Percentiles rank a stretch among this genome's conserved stretches.
Evolutionary conservation across 495 filamentous ascomycete species (phyloP).

Genomic region (Aspergillus biplanus): DNA sequence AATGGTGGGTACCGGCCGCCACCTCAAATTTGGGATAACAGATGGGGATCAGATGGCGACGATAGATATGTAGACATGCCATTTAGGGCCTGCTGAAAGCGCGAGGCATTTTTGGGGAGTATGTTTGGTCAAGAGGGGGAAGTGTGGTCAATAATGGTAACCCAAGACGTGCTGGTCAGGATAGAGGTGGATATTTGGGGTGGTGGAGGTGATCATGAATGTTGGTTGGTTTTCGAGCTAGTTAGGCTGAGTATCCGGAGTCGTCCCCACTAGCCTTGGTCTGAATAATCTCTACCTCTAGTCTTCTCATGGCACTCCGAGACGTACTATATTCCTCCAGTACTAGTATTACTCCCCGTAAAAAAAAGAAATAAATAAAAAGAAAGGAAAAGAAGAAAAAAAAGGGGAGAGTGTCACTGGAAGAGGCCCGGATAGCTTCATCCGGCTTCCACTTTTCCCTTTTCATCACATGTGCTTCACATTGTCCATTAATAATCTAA

Average conservation of each 20-base stretch:
- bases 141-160: slow-evolving; percentile 8
- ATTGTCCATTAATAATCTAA: too few species aligned
- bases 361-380: too few species aligned
- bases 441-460: too few species aligned
- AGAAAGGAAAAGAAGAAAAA: too few species aligned
- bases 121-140: slow-evolving; percentile 4
- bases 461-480: too few species aligned
- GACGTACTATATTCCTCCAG: too few species aligned
- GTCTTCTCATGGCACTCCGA: too few species aligned
- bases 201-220: not conserved
- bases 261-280: too few species aligned
- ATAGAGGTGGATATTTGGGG: slow-evolving; percentile 6
- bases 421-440: too few species aligned
- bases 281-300: too few species aligned
- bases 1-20: slow-evolving; percentile 31
- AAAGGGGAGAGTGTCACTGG: too few species aligned
- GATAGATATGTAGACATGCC: slow-evolving; percentile 17
- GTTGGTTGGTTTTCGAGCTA: not conserved
- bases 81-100: slow-evolving; percentile 31
- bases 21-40: slow-evolving; percentile 19
- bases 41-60: slow-evolving; percentile 6
- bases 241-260: not conserved
- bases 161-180: not conserved
- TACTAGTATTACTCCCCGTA: too few species aligned
- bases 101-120: slow-evolving; percentile 25